Evolutionary conservation across 768 basidiomycete species (phyloP), one percentile per base, ranked within the genome.

Genomic region (Panellus pusillus): DNA sequence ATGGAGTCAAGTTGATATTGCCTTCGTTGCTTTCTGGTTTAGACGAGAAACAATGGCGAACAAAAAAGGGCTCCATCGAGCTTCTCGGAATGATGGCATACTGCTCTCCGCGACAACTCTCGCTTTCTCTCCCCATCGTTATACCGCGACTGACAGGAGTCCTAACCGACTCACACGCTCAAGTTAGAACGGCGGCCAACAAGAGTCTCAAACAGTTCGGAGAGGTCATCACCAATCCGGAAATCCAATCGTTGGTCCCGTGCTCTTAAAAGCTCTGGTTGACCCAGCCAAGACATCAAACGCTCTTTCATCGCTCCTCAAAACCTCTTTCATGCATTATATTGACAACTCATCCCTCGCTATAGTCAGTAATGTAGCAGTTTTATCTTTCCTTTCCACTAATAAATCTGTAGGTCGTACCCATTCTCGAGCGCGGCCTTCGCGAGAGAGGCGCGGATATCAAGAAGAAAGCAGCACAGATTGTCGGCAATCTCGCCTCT

Each of bases 31-130:
- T 99, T 9, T 86, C 86, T 36, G 95, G 94, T 19, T 73, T 98
- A 47, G 95, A 98, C 61, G 97, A 98, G 69, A 98, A 96, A 66
- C 96, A 98, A 65, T 98, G 97, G 97, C 80, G 97, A 13, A 92
- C 93, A 1, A 98, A 98, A 75, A 91, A 91, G 69, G 97, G 96
- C 2, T 95, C 95, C 7, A 98, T 98, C 56, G 97, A 99, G 67
- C 73, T 98, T 6, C 74, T 99, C 54, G 97, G 97, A 19, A 91
- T 94, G 80, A 98, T 98, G 95, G 97, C 97, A 1, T 98, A 96
- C 70, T 96, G 95, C 67, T 93, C 97, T 9, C 97, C 96, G 1
- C 83, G 86, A 36, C 97, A 99, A 69, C 81, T 98, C 14, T 97
- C 97, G 0, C 76, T 93, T 17, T 98, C 96, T 0, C 78, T 99